Evolutionary conservation across 208 protist species (phyloP).

Genomic region (Strigomonas culicis): DNA sequence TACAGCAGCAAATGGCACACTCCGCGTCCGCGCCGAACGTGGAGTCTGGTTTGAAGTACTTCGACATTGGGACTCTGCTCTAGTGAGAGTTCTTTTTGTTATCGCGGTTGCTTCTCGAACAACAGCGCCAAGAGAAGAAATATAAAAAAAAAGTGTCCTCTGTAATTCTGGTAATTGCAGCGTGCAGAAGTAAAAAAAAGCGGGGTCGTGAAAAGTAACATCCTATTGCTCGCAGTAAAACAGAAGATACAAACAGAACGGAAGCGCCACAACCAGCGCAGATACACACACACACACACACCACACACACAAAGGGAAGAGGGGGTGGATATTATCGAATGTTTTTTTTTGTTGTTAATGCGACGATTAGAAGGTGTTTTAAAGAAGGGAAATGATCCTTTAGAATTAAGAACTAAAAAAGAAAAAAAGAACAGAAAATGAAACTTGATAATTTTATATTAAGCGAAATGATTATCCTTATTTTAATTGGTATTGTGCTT

Average conservation of each 20-base stretch:
- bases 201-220: too few species aligned
- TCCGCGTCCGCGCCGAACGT: conserved; percentile 37
- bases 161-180: too few species aligned
- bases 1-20: conserved; percentile 38
- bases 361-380: neutral
- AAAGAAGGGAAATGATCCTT: too few species aligned
- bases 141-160: neutral
- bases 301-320: neutral
- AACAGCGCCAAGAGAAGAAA: conserved; percentile 11
- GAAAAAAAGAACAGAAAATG: too few species aligned
- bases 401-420: conserved; percentile 13
- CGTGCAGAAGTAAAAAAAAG: too few species aligned
- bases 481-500: neutral
- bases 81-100: too few species aligned
- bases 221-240: too few species aligned
- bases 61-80: conserved; percentile 22
- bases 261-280: neutral
- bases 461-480: neutral
- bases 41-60: conserved; percentile 41
- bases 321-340: neutral
- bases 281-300: conserved; percentile 2
- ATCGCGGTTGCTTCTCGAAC: neutral
- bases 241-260: neutral
- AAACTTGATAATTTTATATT: too few species aligned
- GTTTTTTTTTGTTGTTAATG: conserved; percentile 1